Evolutionary conservation across 257 asterid species (phyloP), one percentile per base, ranked within the genome.

Genomic region (Solanum tacnaense): DNA sequence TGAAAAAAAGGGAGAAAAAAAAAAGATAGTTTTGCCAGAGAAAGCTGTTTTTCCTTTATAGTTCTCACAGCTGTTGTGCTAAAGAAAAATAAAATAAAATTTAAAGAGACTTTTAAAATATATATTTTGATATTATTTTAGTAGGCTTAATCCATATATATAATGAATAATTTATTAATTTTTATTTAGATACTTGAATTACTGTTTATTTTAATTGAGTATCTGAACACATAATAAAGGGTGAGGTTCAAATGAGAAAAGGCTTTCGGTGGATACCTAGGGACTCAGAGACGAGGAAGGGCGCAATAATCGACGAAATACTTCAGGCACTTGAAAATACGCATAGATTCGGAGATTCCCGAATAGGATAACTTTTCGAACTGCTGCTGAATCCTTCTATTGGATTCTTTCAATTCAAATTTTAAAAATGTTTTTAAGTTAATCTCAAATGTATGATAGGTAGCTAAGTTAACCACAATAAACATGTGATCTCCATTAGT

Each of bases 11-110:
- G 70, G 87, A n/a, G n/a, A 82, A 88, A 73, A 76, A 81, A 84
- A 76, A 78, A 56, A 82, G 36, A 41, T 15, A 56, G 90, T 83
- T 85, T 25, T 88, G 88, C 49, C 74, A 73, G 60, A 16, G 88
- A 74, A 46, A 41, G 88, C 76, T 71, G 56, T 72, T 60, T 46
- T 46, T 4, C 7, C 62, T 76, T 86, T 76, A 39, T 70, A 86
- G 32, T 32, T 1, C 76, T 70, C 76, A 70, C 38, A 70, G 76
- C 76, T 29, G 76, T 3, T n/a, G 6, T 62, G 32, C 71, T 62
- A 23, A 15, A 46, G 0, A 5, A 15, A 49, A 49, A 49, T 0
- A 12, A 41, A 41, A 41, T n/a, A n/a, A n/a, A n/a, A n/a, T 15
- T 49, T 49, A 44, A 44, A 44, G 52, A 44, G 2, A 46, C 6